Evolutionary conservation across 208 protist species (phyloP), one percentile per base, ranked within the genome.

Genomic region (Crithidia brevicula): DNA sequence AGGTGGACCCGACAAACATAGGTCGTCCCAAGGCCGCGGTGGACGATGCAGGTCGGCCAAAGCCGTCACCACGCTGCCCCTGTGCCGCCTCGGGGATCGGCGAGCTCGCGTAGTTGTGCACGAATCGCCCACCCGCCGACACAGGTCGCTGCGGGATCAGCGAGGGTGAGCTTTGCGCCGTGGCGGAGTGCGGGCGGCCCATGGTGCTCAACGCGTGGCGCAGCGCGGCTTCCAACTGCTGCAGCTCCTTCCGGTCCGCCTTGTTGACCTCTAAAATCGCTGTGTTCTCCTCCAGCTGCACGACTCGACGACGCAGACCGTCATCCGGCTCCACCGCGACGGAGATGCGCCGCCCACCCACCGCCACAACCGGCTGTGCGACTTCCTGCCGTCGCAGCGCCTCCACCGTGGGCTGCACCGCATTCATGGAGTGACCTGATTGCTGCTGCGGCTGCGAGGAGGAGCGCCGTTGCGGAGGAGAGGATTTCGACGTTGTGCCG

Each of bases 231-330:
- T 90, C 82, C 11, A 96, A 71, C 47, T 67, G 56, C 42, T 52
- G 57, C 49, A 96, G 57, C 79, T 96, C 88, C 36, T 34, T 47
- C 43, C 86, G 83, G 54, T 94, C 88, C 25, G 84, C 91, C 71
- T 96, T 96, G 54, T 89, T 85, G 10, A 83, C 47, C 59, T 96
- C 86, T 16, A 96, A 67, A 31, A 87, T 77, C 28, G 86, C 77
- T 6, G 71, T 46, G 56, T 85, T 86, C 71, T 92, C 84, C 80
- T 96, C 87, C 34, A 92, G 38, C 69, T 88, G 77, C n/a, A 50
- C 72, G 34, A 96, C 71, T 49, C 90, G 87, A n/a, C 74, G 77
- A 30, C 74, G 74, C 47, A 93, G 69, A 15, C 75, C 85, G 27
- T 89, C 85, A 23, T 85, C 79, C 1, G 70, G 74, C 46, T 78